Evolutionary conservation across 2,329 filamentous ascomycete species (phyloP).

Genomic region (Pleurostoma richardsiae): DNA sequence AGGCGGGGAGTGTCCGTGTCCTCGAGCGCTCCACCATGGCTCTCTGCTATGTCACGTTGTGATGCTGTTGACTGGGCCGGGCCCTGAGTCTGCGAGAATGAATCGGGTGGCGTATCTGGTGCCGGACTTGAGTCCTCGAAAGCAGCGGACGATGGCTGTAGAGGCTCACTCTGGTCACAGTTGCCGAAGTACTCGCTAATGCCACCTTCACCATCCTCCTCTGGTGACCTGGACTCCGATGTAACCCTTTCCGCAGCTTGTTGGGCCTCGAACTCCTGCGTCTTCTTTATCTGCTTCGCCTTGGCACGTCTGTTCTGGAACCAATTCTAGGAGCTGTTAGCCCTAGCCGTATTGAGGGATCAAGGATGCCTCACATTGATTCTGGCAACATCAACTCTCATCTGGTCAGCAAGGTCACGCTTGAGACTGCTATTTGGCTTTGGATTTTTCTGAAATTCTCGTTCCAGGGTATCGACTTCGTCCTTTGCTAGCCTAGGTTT

Average conservation of each 20-base stretch:
- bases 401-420: slow-evolving; percentile 8
- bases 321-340: slow-evolving; percentile 52
- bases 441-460: no score
- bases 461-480: no score
- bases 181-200: slow-evolving; percentile 24
- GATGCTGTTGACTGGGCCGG: slow-evolving; percentile 1
- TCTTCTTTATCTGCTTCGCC: slow-evolving; percentile 59
- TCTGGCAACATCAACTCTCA: slow-evolving; percentile 9
- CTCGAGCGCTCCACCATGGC: neutral
- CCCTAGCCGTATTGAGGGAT: neutral
- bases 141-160: slow-evolving; percentile 28
- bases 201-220: slow-evolving; percentile 16
- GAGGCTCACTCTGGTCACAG: slow-evolving; percentile 23
- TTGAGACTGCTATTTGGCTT: slow-evolving; percentile 10
- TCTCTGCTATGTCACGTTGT: neutral
- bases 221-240: slow-evolving; percentile 26
- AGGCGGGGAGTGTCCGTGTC: neutral
- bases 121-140: slow-evolving; percentile 17
- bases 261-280: slow-evolving; percentile 41
- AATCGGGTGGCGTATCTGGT: slow-evolving; percentile 7
- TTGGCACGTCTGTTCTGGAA: slow-evolving; percentile 63
- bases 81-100: slow-evolving; percentile 11
- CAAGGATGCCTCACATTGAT: slow-evolving; percentile 5
- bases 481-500: no score
- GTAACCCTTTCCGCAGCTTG: slow-evolving; percentile 29